Base-by-base conservation (phyloP, 179 eudicot species). In the Silene coronaria region DNA sequence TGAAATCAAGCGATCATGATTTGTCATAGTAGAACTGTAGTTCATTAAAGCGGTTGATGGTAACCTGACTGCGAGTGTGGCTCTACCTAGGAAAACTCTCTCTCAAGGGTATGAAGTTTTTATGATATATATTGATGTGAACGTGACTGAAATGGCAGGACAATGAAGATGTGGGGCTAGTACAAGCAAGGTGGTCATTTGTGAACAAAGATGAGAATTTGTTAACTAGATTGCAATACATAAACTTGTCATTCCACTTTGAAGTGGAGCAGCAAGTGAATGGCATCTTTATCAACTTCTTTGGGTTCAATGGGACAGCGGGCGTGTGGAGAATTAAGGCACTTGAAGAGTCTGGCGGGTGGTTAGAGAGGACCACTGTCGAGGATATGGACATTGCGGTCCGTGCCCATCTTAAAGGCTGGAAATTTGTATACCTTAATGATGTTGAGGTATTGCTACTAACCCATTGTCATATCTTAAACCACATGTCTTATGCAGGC, bases 191-290 rank as follows among this genome's bases (percentile, higher is more conserved):
- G 71, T 93, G 98, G 98, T 91, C 98, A 7, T 93, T 93, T 82
- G 96, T 91, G 79, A 93, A 93, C 86, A 85, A 86, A 81, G 98
- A 93, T 67, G 98, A 93, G 72, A 93, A 93, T 76, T 82, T 93
- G 58, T 83, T 93, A 48, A 93, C 97, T 3, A 81, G 99, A 68
- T 66, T 95, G 75, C 99, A 95, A 70, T 82, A 88, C 87, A 84
- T 92, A 17, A 95, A 95, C 82, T 86, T 95, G 78, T 85, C 97
- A 19, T 95, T 95, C 71, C 99, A 92, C 86, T 92, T 95, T 76
- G 97, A 92, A 74, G 99, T 95, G 64, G 99, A 95, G 86, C 99
- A 95, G 70, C 99, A 95, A 84, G 99, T 94, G 70, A 94, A 94
- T 72, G 98, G 97, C 11, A 85, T 89, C 84, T 94, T 92, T 78